These are phyloP conservation scores for Carex pumila DNA, from an alignment of 176 grass and related monocot genomes.

Conservation along the genomic window DNA sequence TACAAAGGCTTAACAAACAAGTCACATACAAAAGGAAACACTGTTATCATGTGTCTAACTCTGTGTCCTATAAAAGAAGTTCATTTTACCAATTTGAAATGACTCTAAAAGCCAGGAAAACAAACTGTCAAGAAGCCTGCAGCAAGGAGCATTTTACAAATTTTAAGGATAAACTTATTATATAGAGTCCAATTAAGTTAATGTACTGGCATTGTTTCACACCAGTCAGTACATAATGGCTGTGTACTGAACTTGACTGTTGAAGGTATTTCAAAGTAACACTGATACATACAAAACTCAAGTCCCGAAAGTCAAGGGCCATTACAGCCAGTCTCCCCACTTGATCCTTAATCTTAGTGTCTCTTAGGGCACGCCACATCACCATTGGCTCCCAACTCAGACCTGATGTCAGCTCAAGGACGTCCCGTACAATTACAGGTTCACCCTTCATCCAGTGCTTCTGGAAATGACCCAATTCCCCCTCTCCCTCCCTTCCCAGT, in stretches of 20 bases:
- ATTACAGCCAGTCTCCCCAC: slow-evolving; percentile 36
- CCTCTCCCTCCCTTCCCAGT: slow-evolving; percentile 39
- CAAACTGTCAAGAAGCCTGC: neutral
- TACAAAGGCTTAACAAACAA: neutral
- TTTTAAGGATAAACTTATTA: neutral
- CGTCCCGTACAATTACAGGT: slow-evolving; percentile 68
- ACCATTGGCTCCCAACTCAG: slow-evolving; percentile 98
- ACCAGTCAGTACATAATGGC: neutral
- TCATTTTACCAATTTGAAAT: neutral
- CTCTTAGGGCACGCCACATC: slow-evolving; percentile 89
- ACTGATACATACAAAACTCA: slow-evolving; percentile 33
- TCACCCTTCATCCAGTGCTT: slow-evolving; percentile 78
- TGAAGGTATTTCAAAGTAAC: neutral
- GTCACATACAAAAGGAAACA: too few species aligned
- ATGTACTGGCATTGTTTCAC: neutral
- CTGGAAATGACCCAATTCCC: slow-evolving; percentile 60
- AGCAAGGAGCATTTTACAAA: neutral
- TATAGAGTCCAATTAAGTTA: neutral
- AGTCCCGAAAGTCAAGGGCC: slow-evolving; percentile 54
- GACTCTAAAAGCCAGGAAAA: neutral
- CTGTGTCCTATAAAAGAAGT: too few species aligned
- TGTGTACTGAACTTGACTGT: neutral
- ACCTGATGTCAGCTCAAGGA: slow-evolving; percentile 63
- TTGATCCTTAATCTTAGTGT: slow-evolving; percentile 30
- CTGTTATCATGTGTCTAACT: too few species aligned